Percentiles rank a stretch among this genome's conserved stretches.
These are phyloP conservation scores for Tolypocladium album DNA, from an alignment of 2,329 filamentous ascomycete species.

Conservation along the genomic window DNA sequence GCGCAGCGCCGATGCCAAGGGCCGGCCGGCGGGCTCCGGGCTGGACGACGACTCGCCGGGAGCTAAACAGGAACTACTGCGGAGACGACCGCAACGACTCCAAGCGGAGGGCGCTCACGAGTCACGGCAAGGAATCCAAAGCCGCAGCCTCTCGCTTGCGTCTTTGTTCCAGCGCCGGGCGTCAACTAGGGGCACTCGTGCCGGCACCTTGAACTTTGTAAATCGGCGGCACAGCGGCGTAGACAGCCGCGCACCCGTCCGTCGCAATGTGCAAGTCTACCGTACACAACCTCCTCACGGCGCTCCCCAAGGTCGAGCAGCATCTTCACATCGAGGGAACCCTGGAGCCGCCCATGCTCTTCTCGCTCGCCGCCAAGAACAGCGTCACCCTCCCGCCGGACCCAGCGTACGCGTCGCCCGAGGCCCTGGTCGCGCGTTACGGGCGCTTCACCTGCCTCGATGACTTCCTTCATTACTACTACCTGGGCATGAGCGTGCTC, in stretches of 20 bases:
- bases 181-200: background rate
- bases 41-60: background rate
- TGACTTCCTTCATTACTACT: slow-evolving; percentile 69
- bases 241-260: background rate
- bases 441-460: slow-evolving; percentile 58
- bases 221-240: background rate
- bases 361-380: slow-evolving; percentile 58
- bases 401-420: slow-evolving; percentile 49
- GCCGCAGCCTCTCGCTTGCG: background rate
- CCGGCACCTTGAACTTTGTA: background rate
- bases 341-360: slow-evolving; percentile 59
- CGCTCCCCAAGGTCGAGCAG: slow-evolving; percentile 71
- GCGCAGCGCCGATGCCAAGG: background rate
- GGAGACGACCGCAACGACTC: background rate
- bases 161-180: background rate
- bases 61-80: background rate
- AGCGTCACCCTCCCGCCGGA: slow-evolving; percentile 51
- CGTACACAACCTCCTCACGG: slow-evolving; percentile 46
- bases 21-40: background rate
- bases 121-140: background rate
- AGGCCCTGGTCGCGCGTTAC: slow-evolving; percentile 53
- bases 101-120: background rate
- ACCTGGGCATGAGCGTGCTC: slow-evolving; percentile 63
- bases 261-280: slow-evolving; percentile 39
- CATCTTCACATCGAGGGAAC: slow-evolving; percentile 74